Evolutionary conservation across 306 rosid species (phyloP), one percentile per base, ranked within the genome.

Genomic region (Delonix regia): DNA sequence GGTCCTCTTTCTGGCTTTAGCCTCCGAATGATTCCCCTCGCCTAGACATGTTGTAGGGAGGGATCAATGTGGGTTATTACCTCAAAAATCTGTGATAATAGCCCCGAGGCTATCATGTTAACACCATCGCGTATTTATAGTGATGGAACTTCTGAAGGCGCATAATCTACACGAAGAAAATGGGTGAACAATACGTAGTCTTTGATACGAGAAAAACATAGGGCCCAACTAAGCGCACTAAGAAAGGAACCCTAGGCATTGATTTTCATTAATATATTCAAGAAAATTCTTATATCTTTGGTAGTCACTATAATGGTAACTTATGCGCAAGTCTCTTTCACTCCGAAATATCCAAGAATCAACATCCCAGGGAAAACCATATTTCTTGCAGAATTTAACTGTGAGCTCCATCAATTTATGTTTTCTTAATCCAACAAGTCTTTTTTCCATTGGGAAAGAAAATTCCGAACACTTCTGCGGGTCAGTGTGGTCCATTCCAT

Each of bases 171-270:
- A 71, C 75, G 68, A 68, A 39, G 80, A 81, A 72, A 73, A 77
- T 69, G 77, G 77, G 36, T 55, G 19, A 56, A 63, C 65, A 61
- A 18, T 11, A 13, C 19, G 66, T 53, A 25, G 69, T 78, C 63
- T 34, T 44, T 53, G 21, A 59, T 63, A 15, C 81, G 49, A 71
- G 19, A 70, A 47, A 60, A 72, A 34, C 81, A 77, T 80, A 30
- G 87, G 76, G 75, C 76, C 14, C 77, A 81, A 81, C 88, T 78
- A 83, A 72, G 80, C 55, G 78, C 38, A 70, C 89, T 42, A 83
- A 51, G 86, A 52, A 44, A 47, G 1, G 68, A 64, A 71, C 24
- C 61, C 71, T 65, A 28, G 76, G 79, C 55, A 9, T 41, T 69
- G 18, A 49, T 49, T 73, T 67, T 42, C 72, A 42, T 19, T 24